A percentile compares a stretch with the other conserved stretches of the same genome.
Conservation (phyloP, 2,329 filamentous ascomycete species). For the Hymenotorrendiella dingleyae region DNA sequence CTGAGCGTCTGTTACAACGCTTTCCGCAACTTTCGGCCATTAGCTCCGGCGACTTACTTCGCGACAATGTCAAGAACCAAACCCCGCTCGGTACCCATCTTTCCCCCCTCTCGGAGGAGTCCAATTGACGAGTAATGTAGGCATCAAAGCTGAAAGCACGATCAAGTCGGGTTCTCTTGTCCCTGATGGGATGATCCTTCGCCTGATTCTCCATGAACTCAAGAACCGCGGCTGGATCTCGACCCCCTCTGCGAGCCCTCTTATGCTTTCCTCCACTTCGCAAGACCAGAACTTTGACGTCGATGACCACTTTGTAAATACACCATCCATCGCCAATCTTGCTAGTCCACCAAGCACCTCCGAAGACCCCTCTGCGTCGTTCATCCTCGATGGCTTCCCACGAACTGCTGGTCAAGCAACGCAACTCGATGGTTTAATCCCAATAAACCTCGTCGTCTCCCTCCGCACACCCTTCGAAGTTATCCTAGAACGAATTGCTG, state of each 20-base stretch:
- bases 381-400: conserved; percentile 94
- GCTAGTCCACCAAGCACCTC: conserved; percentile 43
- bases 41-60: conserved; percentile 86
- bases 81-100: conserved; percentile 68
- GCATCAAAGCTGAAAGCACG: conserved; percentile 81
- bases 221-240: conserved; percentile 78
- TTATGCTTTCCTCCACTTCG: conserved; percentile 30
- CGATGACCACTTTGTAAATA: conserved; percentile 24
- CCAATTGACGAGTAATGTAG: conserved; percentile 38
- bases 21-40: conserved; percentile 88
- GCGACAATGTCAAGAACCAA: conserved; percentile 84
- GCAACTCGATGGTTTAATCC: conserved; percentile 72
- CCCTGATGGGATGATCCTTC: conserved; percentile 83
- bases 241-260: conserved; percentile 33
- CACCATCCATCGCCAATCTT: conserved; percentile 28
- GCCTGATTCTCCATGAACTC: conserved; percentile 87
- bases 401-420: conserved; percentile 76
- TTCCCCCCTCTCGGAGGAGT: conserved; percentile 11
- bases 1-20: conserved; percentile 75
- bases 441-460: conserved; percentile 91
- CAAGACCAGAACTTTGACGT: conserved; percentile 31
- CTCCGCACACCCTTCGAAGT: conserved; percentile 80
- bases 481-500: conserved; percentile 82
- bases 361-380: conserved; percentile 73
- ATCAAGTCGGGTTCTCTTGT: conserved; percentile 90